Conservation (phyloP, 1,284 basidiomycete genomes). For the Ganoderma sp. region DNA sequence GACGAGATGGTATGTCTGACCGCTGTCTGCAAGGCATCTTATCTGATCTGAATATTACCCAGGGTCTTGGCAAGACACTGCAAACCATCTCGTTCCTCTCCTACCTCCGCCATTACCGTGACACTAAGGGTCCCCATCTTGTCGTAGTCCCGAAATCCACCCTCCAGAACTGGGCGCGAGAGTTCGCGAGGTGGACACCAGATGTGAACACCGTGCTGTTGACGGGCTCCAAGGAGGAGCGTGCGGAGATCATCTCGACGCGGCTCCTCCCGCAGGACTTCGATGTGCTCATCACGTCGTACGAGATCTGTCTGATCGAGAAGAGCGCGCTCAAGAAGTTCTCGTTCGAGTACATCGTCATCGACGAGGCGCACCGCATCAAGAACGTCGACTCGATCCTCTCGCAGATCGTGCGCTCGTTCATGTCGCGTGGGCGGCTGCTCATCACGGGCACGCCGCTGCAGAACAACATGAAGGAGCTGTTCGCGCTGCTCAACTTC, state of each 20-base stretch:
- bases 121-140: slow-evolving; percentile 85
- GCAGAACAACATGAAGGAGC: slow-evolving; percentile 97
- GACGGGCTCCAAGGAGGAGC: slow-evolving; percentile 90
- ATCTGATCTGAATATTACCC: slow-evolving; percentile 19
- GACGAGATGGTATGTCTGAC: slow-evolving; percentile 83
- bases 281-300: slow-evolving; percentile 95
- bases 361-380: slow-evolving; percentile 99
- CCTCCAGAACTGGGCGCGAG: slow-evolving; percentile 95
- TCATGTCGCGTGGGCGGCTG: slow-evolving; percentile 87
- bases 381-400: slow-evolving; percentile 99
- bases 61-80: slow-evolving; percentile 98
- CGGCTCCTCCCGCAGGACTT: slow-evolving; percentile 89
- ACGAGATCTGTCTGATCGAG: slow-evolving; percentile 97
- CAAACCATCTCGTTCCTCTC: slow-evolving; percentile 98
- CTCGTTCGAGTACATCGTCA: slow-evolving; percentile 97
- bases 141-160: slow-evolving; percentile 98
- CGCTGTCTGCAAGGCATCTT: neutral
- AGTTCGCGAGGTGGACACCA: slow-evolving; percentile 93
- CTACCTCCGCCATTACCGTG: slow-evolving; percentile 88
- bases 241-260: slow-evolving; percentile 79
- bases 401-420: slow-evolving; percentile 93
- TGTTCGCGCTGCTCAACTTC: slow-evolving; percentile 96
- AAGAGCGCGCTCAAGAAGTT: slow-evolving; percentile 92
- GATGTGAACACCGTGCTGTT: slow-evolving; percentile 86
- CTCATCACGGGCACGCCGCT: slow-evolving; percentile 98